A percentile compares a stretch with the other conserved stretches of the same genome.
Evolutionary conservation across 179 eudicot genomes (phyloP).

Genomic region (Silene vulgaris): DNA sequence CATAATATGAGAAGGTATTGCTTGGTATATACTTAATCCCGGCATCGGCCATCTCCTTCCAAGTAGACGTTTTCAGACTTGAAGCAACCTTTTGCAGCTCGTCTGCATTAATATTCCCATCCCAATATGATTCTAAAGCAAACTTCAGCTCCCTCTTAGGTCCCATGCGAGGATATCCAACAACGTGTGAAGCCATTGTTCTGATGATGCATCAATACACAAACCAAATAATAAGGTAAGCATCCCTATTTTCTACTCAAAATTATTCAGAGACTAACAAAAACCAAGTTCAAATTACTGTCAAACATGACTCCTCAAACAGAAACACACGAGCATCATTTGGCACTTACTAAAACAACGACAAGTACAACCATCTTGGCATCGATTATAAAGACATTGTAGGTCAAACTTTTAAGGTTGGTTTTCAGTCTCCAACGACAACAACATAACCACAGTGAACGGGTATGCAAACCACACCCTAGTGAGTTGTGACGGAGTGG

Average conservation of each 20-base stretch:
- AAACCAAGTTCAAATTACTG: neutral
- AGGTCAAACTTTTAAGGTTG: too few relatives aligned
- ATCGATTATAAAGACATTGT: neutral
- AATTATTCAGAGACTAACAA: neutral
- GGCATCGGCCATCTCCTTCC: constrained; percentile 69
- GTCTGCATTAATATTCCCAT: constrained; percentile 55
- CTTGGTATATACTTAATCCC: constrained; percentile 73
- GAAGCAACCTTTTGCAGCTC: constrained; percentile 58
- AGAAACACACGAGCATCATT: neutral
- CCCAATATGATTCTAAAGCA: constrained; percentile 78
- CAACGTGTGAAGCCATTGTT: constrained; percentile 67
- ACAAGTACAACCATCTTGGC: neutral
- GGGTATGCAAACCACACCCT: neutral
- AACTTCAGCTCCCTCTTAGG: constrained; percentile 76
- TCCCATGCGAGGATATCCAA: constrained; percentile 84
- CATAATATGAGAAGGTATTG: constrained; percentile 75
- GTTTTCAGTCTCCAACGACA: too few relatives aligned
- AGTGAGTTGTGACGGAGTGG: too few relatives aligned
- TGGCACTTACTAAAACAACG: too few relatives aligned
- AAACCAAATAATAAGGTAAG: constrained; percentile 13
- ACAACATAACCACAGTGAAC: too few relatives aligned
- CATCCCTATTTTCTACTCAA: neutral
- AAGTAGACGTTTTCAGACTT: constrained; percentile 49
- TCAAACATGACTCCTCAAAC: neutral
- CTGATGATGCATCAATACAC: constrained; percentile 33